Conservation (phyloP, 2,329 filamentous ascomycete genomes). For the Lasiodiplodia theobromae region DNA sequence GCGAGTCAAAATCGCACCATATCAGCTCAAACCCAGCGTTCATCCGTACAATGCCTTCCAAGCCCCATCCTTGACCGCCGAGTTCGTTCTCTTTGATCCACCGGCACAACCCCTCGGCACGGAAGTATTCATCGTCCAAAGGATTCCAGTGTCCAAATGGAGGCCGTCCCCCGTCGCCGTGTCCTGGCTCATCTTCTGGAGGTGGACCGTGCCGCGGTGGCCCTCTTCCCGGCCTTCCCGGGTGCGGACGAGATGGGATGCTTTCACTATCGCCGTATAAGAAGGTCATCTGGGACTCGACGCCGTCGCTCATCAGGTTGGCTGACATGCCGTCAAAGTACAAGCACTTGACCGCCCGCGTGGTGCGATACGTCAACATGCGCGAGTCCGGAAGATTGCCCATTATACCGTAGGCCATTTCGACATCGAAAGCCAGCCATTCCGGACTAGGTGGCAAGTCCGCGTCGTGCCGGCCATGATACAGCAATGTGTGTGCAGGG, state of each 20-base stretch:
- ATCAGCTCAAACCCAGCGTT: constrained; percentile 61
- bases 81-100: constrained; percentile 53
- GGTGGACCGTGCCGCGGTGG: constrained; percentile 17
- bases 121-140: constrained; percentile 56
- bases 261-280: constrained; percentile 53
- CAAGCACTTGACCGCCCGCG: constrained; percentile 50
- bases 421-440: constrained; percentile 61
- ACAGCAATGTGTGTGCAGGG: constrained; percentile 56
- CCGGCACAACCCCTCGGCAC: constrained; percentile 56
- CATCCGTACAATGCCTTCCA: constrained; percentile 60
- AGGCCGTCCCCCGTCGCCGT: constrained; percentile 1
- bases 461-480: constrained; percentile 56
- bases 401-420: constrained; percentile 64
- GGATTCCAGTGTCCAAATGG: constrained; percentile 40
- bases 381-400: constrained; percentile 53
- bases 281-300: constrained; percentile 59
- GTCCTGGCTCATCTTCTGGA: constrained; percentile 1
- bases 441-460: constrained; percentile 56
- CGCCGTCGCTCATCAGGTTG: constrained; percentile 55
- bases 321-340: constrained; percentile 62
- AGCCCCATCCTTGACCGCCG: constrained; percentile 56
- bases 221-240: constrained; percentile 11
- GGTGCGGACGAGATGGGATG: constrained; percentile 39
- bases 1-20: constrained; percentile 60
- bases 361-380: constrained; percentile 59